phyloP scores from a whole-genome alignment of 805 yeast genomes.

The Brettanomyces anomalus region DNA sequence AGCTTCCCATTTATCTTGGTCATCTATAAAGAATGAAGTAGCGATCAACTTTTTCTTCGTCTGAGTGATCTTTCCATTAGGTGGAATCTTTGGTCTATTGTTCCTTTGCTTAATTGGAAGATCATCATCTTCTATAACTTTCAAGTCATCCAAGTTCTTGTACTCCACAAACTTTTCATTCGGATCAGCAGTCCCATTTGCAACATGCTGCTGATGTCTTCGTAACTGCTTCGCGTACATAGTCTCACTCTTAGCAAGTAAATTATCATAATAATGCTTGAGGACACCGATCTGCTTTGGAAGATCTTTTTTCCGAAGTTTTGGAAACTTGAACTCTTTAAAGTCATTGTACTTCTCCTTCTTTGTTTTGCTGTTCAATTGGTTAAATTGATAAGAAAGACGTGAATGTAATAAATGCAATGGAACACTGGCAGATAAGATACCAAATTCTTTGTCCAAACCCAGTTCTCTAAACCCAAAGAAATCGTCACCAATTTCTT shows the following conservation, averaged over 20 bases:
- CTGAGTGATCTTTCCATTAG: slow-evolving; percentile 74
- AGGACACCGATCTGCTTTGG: slow-evolving; percentile 48
- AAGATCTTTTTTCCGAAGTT: slow-evolving; percentile 43
- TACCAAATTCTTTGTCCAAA: slow-evolving; percentile 81
- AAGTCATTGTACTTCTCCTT: slow-evolving; percentile 57
- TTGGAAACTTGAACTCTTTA: slow-evolving; percentile 43
- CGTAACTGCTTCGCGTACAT: slow-evolving; percentile 34
- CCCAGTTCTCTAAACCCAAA: slow-evolving; percentile 96
- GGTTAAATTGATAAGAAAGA: slow-evolving; percentile 48
- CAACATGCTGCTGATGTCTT: slow-evolving; percentile 26
- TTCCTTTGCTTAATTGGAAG: slow-evolving; percentile 72
- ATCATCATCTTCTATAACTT: slow-evolving; percentile 73
- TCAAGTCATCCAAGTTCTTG: slow-evolving; percentile 32
- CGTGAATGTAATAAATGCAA: slow-evolving; percentile 77
- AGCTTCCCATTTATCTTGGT: slow-evolving; percentile 17
- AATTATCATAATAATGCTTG: slow-evolving; percentile 41
- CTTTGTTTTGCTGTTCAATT: slow-evolving; percentile 35
- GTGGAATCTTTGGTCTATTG: slow-evolving; percentile 74
- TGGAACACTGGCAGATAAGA: slow-evolving; percentile 80
- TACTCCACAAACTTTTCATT: slow-evolving; percentile 15
- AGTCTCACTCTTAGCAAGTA: slow-evolving; percentile 32
- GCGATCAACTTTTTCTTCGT: slow-evolving; percentile 55
- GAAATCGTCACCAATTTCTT: slow-evolving; percentile 92
- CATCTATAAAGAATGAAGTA: slow-evolving; percentile 45
- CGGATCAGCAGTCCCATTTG: slow-evolving; percentile 8